Base-by-base conservation (phyloP, 2,329 filamentous ascomycete species). In the Penicillium sp. region DNA sequence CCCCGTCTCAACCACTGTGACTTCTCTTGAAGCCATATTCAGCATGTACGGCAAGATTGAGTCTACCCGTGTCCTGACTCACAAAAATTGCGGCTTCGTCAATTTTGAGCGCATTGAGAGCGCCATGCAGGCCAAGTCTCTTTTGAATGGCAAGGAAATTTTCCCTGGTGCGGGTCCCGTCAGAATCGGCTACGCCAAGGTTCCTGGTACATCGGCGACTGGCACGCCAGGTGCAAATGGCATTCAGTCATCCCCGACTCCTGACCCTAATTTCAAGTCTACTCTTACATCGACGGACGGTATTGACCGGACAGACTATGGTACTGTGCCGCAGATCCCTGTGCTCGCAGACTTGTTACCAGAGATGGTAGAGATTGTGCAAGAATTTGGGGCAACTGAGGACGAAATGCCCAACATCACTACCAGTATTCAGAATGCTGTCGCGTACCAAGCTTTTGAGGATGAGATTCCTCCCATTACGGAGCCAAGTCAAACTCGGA, bases 1-100 rank as follows among this genome's bases (percentile, higher is more conserved):
- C 42, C 92, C 92, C 9, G 89, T 90, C 3, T 96, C 92, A 2
- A 98, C 92, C 2, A 98, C 92, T 0, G 89, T 92, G 8, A 94
- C 90, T 1, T 96, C 92, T 0, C 70, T 98, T 44, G 87, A 87
- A 40, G 88, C 93, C 49, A 95, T 96, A 69, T 98, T 98, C 70
- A 85, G 86, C 62, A 77, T 82, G n/a, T 94, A 92, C 51, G 92
- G 92, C 7, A 77, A 84, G 2, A 95, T 98, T 47, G 76, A 92
- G 50, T 95, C 90, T 3, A 90, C 87, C 17, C 79, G 92, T 48
- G 92, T 98, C 3, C 73, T 98, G 45, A 96, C 92, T 0, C 88
- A 98, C 72, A 98, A 98, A 74, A 96, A 95, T 66, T 98, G 92
- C 61, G 92, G 90, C 2, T 98, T 98, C 54, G 90, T 98, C 60